These are phyloP conservation scores for Citrus sinensis DNA, from an alignment of 345 rosid species.

Conservation along the genomic window DNA sequence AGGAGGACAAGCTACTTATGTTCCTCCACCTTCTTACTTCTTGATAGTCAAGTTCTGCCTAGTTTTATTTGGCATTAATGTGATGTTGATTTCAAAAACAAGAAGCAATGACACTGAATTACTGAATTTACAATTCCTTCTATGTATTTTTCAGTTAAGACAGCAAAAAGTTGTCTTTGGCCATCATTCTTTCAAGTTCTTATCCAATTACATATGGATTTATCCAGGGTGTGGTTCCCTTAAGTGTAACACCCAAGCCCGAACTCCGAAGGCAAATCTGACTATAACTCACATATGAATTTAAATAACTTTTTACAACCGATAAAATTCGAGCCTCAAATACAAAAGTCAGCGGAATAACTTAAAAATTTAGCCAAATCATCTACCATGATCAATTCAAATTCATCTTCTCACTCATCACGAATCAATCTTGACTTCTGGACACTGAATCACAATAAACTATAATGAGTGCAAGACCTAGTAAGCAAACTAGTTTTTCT, in stretches of 20 bases:
- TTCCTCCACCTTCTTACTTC: neutral
- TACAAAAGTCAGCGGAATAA: too few species aligned
- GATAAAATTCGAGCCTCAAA: too few species aligned
- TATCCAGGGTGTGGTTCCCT: conserved; percentile 73
- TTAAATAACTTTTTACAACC: too few species aligned
- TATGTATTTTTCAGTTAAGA: conserved; percentile 50
- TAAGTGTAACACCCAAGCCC: conserved; percentile 15
- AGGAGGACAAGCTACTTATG: neutral
- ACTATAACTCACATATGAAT: too few species aligned
- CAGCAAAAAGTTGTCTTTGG: conserved; percentile 78
- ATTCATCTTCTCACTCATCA: too few species aligned
- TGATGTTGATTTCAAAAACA: neutral
- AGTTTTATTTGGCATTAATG: neutral
- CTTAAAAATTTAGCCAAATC: too few species aligned
- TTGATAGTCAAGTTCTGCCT: neutral
- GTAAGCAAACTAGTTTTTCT: too few species aligned
- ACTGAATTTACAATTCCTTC: neutral
- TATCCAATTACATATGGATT: conserved; percentile 69
- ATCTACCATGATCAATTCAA: too few species aligned
- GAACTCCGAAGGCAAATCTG: too few species aligned
- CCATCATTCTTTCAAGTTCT: conserved; percentile 68
- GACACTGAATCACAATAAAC: too few species aligned
- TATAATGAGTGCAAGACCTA: too few species aligned
- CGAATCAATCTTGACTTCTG: too few species aligned
- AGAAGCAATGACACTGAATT: neutral